phyloP scores from a whole-genome alignment of 2,329 filamentous ascomycete species.

The Lecanosticta acicola region DNA sequence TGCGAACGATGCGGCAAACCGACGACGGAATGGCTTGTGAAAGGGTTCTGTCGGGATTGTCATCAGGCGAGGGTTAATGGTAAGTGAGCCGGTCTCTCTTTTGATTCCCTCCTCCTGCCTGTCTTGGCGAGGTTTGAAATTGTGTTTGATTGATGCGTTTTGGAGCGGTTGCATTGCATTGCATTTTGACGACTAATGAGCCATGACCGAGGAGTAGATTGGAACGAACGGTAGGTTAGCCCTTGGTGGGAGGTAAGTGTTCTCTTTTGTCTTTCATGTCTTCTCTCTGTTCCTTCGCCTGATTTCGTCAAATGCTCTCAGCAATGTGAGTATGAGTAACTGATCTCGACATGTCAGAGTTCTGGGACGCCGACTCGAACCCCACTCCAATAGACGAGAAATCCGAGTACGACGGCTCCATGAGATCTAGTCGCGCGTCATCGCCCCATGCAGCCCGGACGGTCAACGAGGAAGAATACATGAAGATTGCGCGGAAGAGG shows the following conservation, averaged over 20 bases:
- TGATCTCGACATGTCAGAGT: slow-evolving; percentile 4
- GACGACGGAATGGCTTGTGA: slow-evolving; percentile 7
- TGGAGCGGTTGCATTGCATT: background rate
- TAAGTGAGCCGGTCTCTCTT: slow-evolving; percentile 5
- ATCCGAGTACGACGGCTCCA: slow-evolving; percentile 1
- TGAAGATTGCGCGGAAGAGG: slow-evolving; percentile 11
- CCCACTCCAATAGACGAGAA: background rate
- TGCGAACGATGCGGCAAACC: slow-evolving; percentile 13
- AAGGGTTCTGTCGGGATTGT: slow-evolving; percentile 13
- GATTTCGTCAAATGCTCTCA: background rate
- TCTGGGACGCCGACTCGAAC: slow-evolving; percentile 4
- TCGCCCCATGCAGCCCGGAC: slow-evolving; percentile 7
- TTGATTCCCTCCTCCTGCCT: no score
- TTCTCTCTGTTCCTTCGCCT: background rate
- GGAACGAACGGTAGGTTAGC: no score
- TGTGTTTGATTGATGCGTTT: background rate
- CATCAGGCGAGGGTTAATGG: slow-evolving; percentile 8
- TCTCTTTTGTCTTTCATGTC: background rate
- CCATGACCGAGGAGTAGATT: no score
- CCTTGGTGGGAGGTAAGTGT: no score
- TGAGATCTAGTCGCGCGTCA: background rate
- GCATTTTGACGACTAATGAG: no score
- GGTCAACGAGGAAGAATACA: slow-evolving; percentile 18
- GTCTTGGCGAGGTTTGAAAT: no score
- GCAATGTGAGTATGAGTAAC: background rate